A percentile compares a stretch with the other conserved stretches of the same genome.
phyloP scores from a whole-genome alignment of 495 filamentous ascomycete genomes.

The Xylaria palmicola region DNA sequence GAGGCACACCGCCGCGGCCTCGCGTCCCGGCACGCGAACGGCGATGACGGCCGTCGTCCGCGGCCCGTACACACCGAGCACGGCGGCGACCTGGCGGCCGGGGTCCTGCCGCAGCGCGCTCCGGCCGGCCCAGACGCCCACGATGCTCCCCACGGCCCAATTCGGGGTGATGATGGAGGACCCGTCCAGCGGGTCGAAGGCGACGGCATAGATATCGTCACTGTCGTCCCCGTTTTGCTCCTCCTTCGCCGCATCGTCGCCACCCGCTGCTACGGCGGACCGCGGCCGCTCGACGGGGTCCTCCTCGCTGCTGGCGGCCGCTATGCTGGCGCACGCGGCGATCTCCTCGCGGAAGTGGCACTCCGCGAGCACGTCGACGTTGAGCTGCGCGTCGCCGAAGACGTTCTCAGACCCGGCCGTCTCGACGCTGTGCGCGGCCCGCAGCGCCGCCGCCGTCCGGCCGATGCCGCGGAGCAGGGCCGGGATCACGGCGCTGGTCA shows the following conservation, averaged over 20 bases:
- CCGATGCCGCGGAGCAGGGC: conserved; percentile 37
- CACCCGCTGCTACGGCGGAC: background rate
- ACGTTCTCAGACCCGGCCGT: conserved; percentile 46
- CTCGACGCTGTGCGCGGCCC: conserved; percentile 39
- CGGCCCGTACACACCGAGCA: conserved; percentile 53
- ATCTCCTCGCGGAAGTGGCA: conserved; percentile 41
- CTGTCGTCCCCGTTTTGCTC: background rate
- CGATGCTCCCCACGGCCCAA: conserved; percentile 54
- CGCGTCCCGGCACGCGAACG: conserved; percentile 35
- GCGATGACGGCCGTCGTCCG: conserved; percentile 51
- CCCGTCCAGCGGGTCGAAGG: conserved; percentile 56
- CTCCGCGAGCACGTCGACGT: conserved; percentile 54
- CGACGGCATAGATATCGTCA: conserved; percentile 45
- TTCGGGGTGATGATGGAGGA: conserved; percentile 55
- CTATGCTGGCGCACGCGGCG: conserved; percentile 39
- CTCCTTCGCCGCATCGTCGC: background rate
- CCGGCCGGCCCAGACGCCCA: conserved; percentile 49
- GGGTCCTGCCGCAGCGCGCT: conserved; percentile 42
- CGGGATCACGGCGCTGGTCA: conserved; percentile 36
- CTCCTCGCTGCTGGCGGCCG: conserved; percentile 53
- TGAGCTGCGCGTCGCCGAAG: conserved; percentile 56
- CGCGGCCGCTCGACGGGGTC: conserved; percentile 44
- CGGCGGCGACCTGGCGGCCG: conserved; percentile 40
- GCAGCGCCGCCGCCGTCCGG: conserved; percentile 36
- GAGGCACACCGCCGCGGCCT: conserved; percentile 29